Evolutionary conservation across 2,329 filamentous ascomycete genomes (phyloP), one percentile per base, ranked within the genome.

Genomic region (Albophoma yamanashiensis): DNA sequence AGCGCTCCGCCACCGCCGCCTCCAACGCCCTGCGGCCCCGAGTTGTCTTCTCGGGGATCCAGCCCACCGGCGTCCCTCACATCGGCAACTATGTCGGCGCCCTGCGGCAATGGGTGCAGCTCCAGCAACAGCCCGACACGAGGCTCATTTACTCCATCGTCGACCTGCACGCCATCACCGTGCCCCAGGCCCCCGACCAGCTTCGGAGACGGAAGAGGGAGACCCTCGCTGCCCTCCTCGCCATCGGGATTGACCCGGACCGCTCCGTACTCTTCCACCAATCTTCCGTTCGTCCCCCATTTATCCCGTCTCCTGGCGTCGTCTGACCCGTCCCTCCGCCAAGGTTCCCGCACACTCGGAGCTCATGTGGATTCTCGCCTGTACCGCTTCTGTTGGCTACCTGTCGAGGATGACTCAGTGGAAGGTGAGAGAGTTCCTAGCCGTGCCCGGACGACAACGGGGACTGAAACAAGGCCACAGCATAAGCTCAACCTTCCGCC

Each of bases 371-470:
- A 92, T 97, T 69, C 76, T 99, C 63, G 93, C 91, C 70, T 97
- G 92, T 65, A 89, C 89, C 58, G 90, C 94, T 31, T 93, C 90
- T 6, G 92, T 94, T 74, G 94, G 94, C 45, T 96, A 96, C 74
- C 78, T 99, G n/a, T 89, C 89, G 12, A 82, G 94, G n/a, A 99
- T 99, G 94, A 97, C 94, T 36, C 94, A 97, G 74, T 99, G 94
- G 92, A 99, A 99, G 86, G 91, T 91, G 59, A 52, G 40, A 34
- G 40, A 27, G 15, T 22, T 17, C 25, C n/a, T n/a, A 31, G 9
- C 27, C 20, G 9, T 12, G 50, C 27, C 50, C 31, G 1, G 34
- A 60, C 22, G 34, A n/a, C 17, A 36, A 12, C 38, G n/a, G 27
- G 14, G 3, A n/a, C 52, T 58, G 58, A 58, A 57, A 38, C 14